Evolutionary conservation across 2,329 filamentous ascomycete species (phyloP), one percentile per base, ranked within the genome.

Genomic region (Ophiocordyceps camponoti-leonardi): DNA sequence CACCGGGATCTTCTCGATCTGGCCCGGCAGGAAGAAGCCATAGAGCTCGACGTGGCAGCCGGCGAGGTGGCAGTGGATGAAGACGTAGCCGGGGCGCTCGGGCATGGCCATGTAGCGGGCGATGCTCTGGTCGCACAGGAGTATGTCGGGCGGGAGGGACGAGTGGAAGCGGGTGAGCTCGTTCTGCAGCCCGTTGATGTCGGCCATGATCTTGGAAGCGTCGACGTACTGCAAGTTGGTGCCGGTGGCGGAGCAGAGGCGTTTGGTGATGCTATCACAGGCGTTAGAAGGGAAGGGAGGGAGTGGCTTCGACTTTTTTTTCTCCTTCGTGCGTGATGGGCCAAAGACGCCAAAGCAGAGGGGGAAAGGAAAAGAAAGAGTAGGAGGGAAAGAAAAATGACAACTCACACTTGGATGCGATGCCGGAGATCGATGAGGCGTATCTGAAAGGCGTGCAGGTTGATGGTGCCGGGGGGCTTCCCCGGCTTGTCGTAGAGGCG

Each of bases 31-130:
- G 14, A 60, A 57, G 46, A 65, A 63, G 12, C 63, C 56, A 47
- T 67, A 67, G 7, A 67, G 50, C 30, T 66, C 62, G 13, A 66
- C 57, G 45, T 66, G 61, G 35, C 60, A 54, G 7, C 58, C 55
- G 23, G 58, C 59, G 18, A 65, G 53, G 43, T 59, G 56, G 1
- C 58, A 59, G 49, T 65, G 62, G 23, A 67, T 54, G 49, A 61
- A 62, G 30, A 64, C 55, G 42, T 62, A 66, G 22, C 59, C 60
- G 6, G 55, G 51, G 20, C 59, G 53, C 40, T 65, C 54, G 4
- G 55, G 47, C 2, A 56, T 55, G 3, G 50, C 50, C 23, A 63
- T 55, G 45, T 59, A 62, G 41, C 51, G 53, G 20, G 51, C 47
- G 18, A 63, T 58, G 44, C 56, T 63, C 41, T 57, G 54, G 20